These are phyloP conservation scores for Ascomycota sp. DNA, from an alignment of 2,329 filamentous ascomycete species.

Conservation along the genomic window DNA sequence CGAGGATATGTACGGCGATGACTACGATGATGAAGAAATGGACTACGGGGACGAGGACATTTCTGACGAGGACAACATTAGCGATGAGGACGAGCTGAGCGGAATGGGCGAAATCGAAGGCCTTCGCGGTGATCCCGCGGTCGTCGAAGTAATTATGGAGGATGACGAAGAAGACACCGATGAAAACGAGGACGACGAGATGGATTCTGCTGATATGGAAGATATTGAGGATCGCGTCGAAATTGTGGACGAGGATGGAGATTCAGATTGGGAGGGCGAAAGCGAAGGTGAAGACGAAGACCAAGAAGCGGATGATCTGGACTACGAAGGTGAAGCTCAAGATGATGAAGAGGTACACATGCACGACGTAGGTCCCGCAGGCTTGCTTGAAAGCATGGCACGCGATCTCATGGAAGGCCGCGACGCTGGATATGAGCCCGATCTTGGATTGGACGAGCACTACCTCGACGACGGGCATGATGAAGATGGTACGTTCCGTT, in stretches of 20 bases:
- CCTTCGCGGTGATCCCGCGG: constrained; percentile 35
- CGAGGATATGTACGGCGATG: constrained; percentile 82
- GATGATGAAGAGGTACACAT: constrained; percentile 30
- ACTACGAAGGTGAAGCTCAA: constrained; percentile 32
- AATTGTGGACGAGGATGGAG: constrained; percentile 40
- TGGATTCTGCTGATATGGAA: constrained; percentile 21
- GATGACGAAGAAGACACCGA: constrained; percentile 41
- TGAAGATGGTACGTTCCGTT: constrained; percentile 25
- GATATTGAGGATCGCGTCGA: constrained; percentile 31
- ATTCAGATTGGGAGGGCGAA: constrained; percentile 38
- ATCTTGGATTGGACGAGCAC: constrained; percentile 28
- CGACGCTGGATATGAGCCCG: constrained; percentile 28
- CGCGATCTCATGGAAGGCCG: constrained; percentile 27
- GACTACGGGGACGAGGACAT: constrained; percentile 68
- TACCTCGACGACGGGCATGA: constrained; percentile 34
- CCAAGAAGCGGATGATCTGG: constrained; percentile 29
- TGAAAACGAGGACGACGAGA: constrained; percentile 31
- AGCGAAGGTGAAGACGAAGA: constrained; percentile 30
- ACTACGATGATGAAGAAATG: constrained; percentile 81
- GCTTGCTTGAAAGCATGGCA: constrained; percentile 29
- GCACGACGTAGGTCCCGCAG: constrained; percentile 19
- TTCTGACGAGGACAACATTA: constrained; percentile 66
- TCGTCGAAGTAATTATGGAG: constrained; percentile 62
- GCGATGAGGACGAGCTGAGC: constrained; percentile 63
- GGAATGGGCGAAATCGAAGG: constrained; percentile 75